Percentiles rank a stretch among this genome's conserved stretches.
Evolutionary conservation across 169 alveolate species (phyloP).

Genomic region (Condylostoma magnum): DNA sequence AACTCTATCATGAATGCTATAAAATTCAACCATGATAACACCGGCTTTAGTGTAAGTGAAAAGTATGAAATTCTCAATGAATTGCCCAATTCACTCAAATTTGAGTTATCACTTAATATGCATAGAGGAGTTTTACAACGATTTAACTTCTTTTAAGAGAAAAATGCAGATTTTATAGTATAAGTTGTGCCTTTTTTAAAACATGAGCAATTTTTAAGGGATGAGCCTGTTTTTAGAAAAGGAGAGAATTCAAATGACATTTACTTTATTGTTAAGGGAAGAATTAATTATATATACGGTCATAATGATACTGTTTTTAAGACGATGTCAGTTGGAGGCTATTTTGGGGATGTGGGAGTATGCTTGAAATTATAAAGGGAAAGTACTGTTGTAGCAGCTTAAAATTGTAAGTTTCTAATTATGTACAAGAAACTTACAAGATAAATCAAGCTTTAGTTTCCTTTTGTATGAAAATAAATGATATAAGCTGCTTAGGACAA

Average conservation of each 20-base stretch:
- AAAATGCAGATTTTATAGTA: slow-evolving; percentile 53
- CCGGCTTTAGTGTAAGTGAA: slow-evolving; percentile 26
- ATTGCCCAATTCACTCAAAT: slow-evolving; percentile 57
- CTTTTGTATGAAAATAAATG: no score
- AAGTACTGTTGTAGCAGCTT: not conserved
- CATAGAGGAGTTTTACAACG: slow-evolving; percentile 48
- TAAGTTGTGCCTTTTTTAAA: slow-evolving; percentile 48
- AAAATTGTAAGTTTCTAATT: not conserved
- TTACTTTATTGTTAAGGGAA: slow-evolving; percentile 65
- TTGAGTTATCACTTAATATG: slow-evolving; percentile 51
- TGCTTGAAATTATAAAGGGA: not conserved
- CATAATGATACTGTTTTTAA: not conserved
- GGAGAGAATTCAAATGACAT: slow-evolving; percentile 65
- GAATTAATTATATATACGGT: slow-evolving; percentile 39
- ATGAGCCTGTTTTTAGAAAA: slow-evolving; percentile 53
- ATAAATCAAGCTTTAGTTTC: no score
- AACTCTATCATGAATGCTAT: not conserved
- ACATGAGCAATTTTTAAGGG: slow-evolving; percentile 39
- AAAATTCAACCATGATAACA: not conserved
- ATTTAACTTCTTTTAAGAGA: slow-evolving; percentile 46
- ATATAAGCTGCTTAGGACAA: no score
- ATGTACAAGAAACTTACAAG: not conserved
- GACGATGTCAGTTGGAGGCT: not conserved
- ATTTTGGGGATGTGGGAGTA: slow-evolving; percentile 12
- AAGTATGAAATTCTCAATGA: slow-evolving; percentile 41